Evolutionary conservation across 2,329 filamentous ascomycete species (phyloP).

Genomic region (Colletotrichum abscissum): DNA sequence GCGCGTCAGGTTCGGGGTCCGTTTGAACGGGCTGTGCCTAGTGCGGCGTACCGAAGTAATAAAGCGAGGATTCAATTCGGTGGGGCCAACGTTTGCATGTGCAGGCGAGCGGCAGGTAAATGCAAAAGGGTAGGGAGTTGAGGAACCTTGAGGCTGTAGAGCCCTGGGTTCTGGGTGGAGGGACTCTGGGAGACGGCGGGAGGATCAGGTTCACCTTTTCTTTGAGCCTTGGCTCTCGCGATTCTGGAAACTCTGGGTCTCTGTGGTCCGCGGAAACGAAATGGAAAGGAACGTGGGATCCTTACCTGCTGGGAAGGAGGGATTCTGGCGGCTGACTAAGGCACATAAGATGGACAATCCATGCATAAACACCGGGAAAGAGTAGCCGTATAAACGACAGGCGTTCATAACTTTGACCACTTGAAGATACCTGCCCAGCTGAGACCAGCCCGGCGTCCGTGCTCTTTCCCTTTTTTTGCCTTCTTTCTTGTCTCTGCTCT

Average conservation of each 20-base stretch:
- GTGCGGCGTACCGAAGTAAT: constrained; percentile 25
- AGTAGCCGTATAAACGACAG: neutral
- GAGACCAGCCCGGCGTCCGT: neutral
- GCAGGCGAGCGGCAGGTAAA: constrained; percentile 12
- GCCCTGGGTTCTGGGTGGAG: no score
- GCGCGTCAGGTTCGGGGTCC: constrained; percentile 24
- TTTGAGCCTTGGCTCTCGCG: neutral
- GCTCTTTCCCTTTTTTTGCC: neutral
- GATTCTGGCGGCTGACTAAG: neutral
- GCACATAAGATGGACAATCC: neutral
- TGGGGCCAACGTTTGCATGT: neutral
- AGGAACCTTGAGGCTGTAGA: neutral
- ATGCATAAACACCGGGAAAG: neutral
- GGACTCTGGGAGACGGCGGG: neutral
- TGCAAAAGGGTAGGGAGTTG: neutral
- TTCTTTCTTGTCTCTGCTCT: neutral
- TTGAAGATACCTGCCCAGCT: constrained; percentile 6
- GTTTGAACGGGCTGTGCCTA: constrained; percentile 24
- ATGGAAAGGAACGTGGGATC: neutral
- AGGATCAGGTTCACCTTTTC: neutral
- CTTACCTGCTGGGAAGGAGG: neutral
- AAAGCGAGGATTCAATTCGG: neutral
- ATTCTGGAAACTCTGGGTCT: neutral
- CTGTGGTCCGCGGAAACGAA: neutral
- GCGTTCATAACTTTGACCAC: constrained; percentile 25